These are phyloP conservation scores for Ophiostoma novo-ulmi DNA, from an alignment of 2,329 filamentous ascomycete genomes.

Conservation along the genomic window DNA sequence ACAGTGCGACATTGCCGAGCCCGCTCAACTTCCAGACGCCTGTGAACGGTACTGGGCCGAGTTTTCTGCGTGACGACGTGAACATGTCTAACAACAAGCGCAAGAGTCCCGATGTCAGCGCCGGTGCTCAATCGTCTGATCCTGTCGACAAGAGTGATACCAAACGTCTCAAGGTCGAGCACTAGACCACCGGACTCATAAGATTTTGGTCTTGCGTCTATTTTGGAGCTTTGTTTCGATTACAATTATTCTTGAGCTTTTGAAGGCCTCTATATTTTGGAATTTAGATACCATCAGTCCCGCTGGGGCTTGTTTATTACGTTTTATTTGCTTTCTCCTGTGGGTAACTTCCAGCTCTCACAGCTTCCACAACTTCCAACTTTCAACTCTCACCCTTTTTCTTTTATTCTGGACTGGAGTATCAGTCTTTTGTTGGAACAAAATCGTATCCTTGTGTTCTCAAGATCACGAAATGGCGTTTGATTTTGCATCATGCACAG, in stretches of 20 bases:
- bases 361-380: background rate
- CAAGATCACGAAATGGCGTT: conserved; percentile 11
- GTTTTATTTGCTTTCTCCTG: background rate
- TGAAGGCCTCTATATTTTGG: background rate
- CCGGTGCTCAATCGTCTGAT: conserved; percentile 39
- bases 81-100: conserved; percentile 41
- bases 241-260: background rate
- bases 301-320: background rate
- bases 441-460: background rate
- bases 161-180: conserved; percentile 51
- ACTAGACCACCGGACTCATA: conserved; percentile 29
- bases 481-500: conserved; percentile 3
- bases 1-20: conserved; percentile 84
- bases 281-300: background rate
- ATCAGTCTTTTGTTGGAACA: background rate
- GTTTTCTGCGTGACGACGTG: conserved; percentile 56
- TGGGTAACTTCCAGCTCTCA: background rate
- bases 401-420: background rate
- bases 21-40: conserved; percentile 92
- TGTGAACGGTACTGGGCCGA: conserved; percentile 55
- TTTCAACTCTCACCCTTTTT: background rate
- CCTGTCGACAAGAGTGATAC: conserved; percentile 42
- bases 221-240: background rate
- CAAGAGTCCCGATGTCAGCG: conserved; percentile 51
- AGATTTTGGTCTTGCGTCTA: background rate